Conservation (phyloP, 208 protist species). For the Herpetomonas tarakana region DNA sequence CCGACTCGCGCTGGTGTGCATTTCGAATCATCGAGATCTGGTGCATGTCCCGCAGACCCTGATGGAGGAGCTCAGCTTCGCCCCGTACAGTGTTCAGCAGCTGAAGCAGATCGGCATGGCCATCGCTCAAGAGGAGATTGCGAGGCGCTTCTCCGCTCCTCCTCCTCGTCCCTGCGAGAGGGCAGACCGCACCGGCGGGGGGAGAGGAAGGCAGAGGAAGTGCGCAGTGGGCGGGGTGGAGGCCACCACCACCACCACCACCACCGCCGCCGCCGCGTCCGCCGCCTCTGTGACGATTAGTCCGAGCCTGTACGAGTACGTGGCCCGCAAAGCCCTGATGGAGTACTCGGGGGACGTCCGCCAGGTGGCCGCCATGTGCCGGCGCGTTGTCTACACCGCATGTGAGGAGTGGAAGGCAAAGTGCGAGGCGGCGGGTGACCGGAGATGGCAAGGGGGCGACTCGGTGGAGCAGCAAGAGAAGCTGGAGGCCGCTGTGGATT, state of each 20-base stretch:
- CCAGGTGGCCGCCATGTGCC: slow-evolving; percentile 67
- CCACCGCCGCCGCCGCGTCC: slow-evolving; percentile 4
- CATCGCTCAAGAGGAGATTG: slow-evolving; percentile 24
- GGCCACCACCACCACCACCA: not conserved
- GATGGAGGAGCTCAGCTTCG: slow-evolving; percentile 63
- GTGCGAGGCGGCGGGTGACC: not conserved
- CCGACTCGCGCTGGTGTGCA: slow-evolving; percentile 70
- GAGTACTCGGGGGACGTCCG: slow-evolving; percentile 71
- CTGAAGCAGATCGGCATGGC: slow-evolving; percentile 41
- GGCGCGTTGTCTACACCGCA: slow-evolving; percentile 49
- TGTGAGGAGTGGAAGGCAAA: slow-evolving; percentile 28
- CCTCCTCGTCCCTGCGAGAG: too few relatives aligned
- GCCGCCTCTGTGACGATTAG: slow-evolving; percentile 30
- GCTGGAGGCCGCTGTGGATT: slow-evolving; percentile 22
- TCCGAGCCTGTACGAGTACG: slow-evolving; percentile 53
- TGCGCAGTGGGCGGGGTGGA: not conserved
- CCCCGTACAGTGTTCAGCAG: slow-evolving; percentile 47
- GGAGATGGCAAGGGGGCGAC: not conserved
- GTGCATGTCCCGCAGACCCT: slow-evolving; percentile 67
- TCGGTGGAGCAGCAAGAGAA: slow-evolving; percentile 11
- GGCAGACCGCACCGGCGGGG: too few relatives aligned
- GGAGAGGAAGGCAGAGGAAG: too few relatives aligned
- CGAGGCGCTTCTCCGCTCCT: not conserved
- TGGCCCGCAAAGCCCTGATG: slow-evolving; percentile 54
- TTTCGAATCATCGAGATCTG: slow-evolving; percentile 75